Percentiles rank a stretch among this genome's conserved stretches.
These are phyloP conservation scores for Kodamaea sp. DNA, from an alignment of 1,139 yeast genomes.

Conservation along the genomic window DNA sequence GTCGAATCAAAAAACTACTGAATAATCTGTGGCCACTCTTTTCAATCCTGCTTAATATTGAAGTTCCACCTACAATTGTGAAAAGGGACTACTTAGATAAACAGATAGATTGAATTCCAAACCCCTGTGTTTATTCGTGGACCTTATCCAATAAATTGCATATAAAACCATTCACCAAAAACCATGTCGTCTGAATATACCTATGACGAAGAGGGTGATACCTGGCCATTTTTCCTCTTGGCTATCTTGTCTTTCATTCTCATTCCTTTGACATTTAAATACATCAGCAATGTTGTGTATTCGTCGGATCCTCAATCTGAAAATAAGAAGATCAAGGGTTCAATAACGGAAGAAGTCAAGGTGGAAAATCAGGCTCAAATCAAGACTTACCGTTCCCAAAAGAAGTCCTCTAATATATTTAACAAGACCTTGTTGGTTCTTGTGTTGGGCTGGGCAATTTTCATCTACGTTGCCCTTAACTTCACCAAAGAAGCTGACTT, in stretches of 20 bases:
- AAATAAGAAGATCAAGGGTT: conserved; percentile 32
- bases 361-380: conserved; percentile 48
- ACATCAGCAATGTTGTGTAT: conserved; percentile 31
- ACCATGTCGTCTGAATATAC: conserved; percentile 52
- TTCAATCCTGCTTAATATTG: too few species aligned
- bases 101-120: too few species aligned
- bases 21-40: too few species aligned
- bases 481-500: conserved; percentile 52
- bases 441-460: conserved; percentile 67
- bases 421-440: conserved; percentile 49
- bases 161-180: too few species aligned
- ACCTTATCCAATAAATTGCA: too few species aligned
- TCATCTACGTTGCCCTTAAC: conserved; percentile 50
- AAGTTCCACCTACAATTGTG: too few species aligned
- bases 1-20: too few species aligned
- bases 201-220: conserved; percentile 89
- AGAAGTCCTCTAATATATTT: conserved; percentile 40
- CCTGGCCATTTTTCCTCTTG: conserved; percentile 92
- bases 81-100: too few species aligned
- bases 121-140: too few species aligned
- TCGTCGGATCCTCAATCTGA: conserved; percentile 23
- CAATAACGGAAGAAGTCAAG: conserved; percentile 32
- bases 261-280: conserved; percentile 65
- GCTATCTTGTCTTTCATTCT: conserved; percentile 65
- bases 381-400: conserved; percentile 39